These are phyloP conservation scores for Gaeumannomyces tritici DNA, from an alignment of 2,329 filamentous ascomycete genomes.

Conservation along the genomic window DNA sequence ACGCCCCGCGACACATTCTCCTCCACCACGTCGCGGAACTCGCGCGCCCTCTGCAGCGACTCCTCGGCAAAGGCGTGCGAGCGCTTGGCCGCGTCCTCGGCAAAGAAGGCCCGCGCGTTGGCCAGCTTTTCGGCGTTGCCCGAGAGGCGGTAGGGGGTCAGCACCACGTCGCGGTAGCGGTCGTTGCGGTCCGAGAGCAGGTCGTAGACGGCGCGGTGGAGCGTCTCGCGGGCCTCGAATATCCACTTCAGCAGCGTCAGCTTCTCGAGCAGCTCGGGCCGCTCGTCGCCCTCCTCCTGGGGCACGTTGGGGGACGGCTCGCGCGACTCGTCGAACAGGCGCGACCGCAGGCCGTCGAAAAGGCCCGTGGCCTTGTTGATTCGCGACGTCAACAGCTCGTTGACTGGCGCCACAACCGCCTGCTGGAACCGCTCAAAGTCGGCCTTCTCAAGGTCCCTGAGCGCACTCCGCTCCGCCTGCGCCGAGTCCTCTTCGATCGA, in stretches of 20 bases:
- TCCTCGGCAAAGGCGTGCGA: constrained; percentile 62
- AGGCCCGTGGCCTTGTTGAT: constrained; percentile 64
- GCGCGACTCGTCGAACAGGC: constrained; percentile 64
- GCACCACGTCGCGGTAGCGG: constrained; percentile 74
- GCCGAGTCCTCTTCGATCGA: constrained; percentile 69
- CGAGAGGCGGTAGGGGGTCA: constrained; percentile 68
- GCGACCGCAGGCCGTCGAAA: constrained; percentile 66
- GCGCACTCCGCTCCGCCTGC: constrained; percentile 56
- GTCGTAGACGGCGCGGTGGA: constrained; percentile 80
- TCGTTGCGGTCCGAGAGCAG: constrained; percentile 77
- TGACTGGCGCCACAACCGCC: constrained; percentile 73
- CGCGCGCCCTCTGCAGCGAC: constrained; percentile 61
- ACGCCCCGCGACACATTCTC: constrained; percentile 80
- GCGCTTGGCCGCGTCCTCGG: constrained; percentile 64
- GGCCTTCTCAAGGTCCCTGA: constrained; percentile 64
- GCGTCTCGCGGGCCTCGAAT: constrained; percentile 82
- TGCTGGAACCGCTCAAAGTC: constrained; percentile 81
- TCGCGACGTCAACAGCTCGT: constrained; percentile 67
- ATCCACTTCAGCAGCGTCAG: constrained; percentile 94
- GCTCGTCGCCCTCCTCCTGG: constrained; percentile 91
- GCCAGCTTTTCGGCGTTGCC: constrained; percentile 71
- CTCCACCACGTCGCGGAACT: constrained; percentile 72
- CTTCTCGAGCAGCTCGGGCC: constrained; percentile 88
- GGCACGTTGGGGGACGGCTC: constrained; percentile 67
- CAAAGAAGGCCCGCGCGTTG: constrained; percentile 74